Evolutionary conservation across 1,284 basidiomycete genomes (phyloP).

Genomic region (Ganoderma meredithae): DNA sequence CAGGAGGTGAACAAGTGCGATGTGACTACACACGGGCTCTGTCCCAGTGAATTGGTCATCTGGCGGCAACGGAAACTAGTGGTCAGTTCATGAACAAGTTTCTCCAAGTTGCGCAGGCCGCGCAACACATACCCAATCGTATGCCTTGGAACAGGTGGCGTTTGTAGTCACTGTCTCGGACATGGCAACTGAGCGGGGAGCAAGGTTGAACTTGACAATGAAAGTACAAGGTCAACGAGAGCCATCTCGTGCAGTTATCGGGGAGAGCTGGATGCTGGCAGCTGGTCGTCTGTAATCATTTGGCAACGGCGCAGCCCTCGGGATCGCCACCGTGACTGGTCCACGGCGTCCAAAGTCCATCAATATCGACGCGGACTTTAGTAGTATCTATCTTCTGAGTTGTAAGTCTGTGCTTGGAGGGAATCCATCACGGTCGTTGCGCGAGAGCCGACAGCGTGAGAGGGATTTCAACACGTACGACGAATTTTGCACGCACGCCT

Average conservation of each 20-base stretch:
- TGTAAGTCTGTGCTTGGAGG: background rate
- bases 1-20: background rate
- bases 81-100: background rate
- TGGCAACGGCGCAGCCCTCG: background rate
- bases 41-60: conserved; percentile 1
- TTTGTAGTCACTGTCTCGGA: background rate
- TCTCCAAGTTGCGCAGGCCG: no score
- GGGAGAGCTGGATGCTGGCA: background rate
- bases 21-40: conserved; percentile 4
- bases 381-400: background rate
- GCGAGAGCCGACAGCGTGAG: background rate
- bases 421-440: background rate
- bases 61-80: background rate
- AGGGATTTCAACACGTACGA: background rate
- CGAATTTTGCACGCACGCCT: background rate
- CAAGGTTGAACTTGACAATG: background rate
- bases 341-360: background rate
- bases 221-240: no score
- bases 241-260: background rate
- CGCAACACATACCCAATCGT: background rate
- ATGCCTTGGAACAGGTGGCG: background rate
- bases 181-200: background rate
- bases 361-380: background rate
- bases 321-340: background rate
- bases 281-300: background rate